Base-by-base conservation (phyloP, 177 flowering plant genomes). In the Telopea speciosissima region DNA sequence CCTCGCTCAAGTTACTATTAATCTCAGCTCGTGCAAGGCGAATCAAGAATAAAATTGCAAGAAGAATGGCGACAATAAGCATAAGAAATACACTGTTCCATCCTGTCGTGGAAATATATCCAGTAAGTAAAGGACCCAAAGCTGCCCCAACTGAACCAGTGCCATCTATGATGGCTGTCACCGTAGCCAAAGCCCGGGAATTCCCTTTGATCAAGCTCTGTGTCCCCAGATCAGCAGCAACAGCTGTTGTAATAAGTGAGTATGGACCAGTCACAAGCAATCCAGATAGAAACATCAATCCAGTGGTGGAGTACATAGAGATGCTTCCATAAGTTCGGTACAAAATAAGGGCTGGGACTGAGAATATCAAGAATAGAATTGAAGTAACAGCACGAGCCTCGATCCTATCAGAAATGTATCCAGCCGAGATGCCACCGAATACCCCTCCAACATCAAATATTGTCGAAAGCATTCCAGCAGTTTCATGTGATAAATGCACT, bases 141-240 rank as follows among this genome's bases (percentile, higher is more conserved):
- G 99, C 98, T 66, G 91, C 99, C 24, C 99, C 99, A 63, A 93
- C 87, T 63, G 99, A 96, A 59, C 99, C 98, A 71, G 99, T 96
- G 19, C 97, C 99, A 80, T 96, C 99, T 74, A 96, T 93, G 60
- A 96, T 96, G 54, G 98, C 99, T 28, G 92, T 87, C 14, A 96
- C 99, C 33, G 99, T 96, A 23, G 99, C 98, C 70, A 96, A 85
- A 65, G 98, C 97, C 70, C 86, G 84, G 19, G 86, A 83, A 54
- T 82, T 85, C 40, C 87, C 87, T 68, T 72, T 76, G 45, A 76
- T 75, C 31, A 65, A 65, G 73, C 77, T 81, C 66, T 84, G 86
- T 11, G 86, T 83, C 49, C 87, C 90, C 63, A 84, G 84, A 78
- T 85, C 90, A 77, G 90, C 77, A 10, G 90, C 82, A 66, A 85